Conservation (phyloP, 1,284 basidiomycete species). For the Puccinia hordei region DNA sequence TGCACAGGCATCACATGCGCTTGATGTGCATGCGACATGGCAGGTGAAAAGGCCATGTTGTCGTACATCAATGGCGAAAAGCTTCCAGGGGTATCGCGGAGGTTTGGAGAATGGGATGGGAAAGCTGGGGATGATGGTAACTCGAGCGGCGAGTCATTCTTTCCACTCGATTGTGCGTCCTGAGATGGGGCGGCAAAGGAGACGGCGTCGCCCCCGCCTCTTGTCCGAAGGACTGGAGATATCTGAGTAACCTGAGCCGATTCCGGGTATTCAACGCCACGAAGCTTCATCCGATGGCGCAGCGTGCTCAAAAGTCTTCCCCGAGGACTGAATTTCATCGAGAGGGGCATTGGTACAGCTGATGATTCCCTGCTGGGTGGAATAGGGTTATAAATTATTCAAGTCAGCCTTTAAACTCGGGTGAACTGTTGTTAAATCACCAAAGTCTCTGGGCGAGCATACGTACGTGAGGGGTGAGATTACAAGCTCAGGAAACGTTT, state of each 20-base stretch:
- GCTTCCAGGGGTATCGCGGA: conserved; percentile 38
- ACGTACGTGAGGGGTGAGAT: neutral
- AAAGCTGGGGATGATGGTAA: conserved; percentile 37
- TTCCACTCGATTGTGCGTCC: neutral
- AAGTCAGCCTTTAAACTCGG: neutral
- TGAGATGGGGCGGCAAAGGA: neutral
- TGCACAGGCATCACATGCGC: conserved; percentile 12
- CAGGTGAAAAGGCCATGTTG: conserved; percentile 15
- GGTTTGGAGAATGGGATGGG: conserved; percentile 30
- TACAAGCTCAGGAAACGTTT: neutral
- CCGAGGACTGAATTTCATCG: conserved; percentile 16
- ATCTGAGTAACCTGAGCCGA: neutral
- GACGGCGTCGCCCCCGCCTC: neutral
- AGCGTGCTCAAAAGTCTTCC: conserved; percentile 9
- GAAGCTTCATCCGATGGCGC: conserved; percentile 4
- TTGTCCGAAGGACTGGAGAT: no score
- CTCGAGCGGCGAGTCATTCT: conserved; percentile 29
- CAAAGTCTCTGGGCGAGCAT: neutral
- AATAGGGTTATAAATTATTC: neutral
- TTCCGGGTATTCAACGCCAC: neutral
- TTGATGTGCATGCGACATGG: conserved; percentile 20
- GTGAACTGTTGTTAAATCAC: neutral
- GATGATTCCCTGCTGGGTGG: neutral
- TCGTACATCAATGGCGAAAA: conserved; percentile 42
- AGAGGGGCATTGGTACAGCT: neutral